Base-by-base conservation (phyloP, 148 eudicot species). In the Rhododendron ovatum region DNA sequence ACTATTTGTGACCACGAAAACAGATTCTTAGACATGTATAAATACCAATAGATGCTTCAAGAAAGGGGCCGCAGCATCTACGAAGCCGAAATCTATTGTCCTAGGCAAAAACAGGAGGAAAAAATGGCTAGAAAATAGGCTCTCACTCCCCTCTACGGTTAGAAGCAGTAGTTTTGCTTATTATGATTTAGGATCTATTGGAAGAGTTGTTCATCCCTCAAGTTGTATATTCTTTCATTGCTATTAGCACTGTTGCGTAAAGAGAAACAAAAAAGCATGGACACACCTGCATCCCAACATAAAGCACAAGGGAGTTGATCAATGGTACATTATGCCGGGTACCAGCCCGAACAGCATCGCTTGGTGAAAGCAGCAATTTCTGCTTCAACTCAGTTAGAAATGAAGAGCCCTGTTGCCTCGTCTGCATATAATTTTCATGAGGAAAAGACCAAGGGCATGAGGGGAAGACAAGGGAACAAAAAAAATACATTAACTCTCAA, bases 231-330 rank as follows among this genome's bases (percentile, higher is more conserved):
- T 12, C 5, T 71, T 15, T 26, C 30, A 76, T 12, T 30, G 61
- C 14, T 17, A 76, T 9, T 75, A 50, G 41, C 59, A 45, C 17
- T 43, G 11, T 1, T 45, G 41, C 4, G 30, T 63, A 80, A 53
- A 30, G 47, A 85, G 14, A 83, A 82, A 83, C 14, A 11, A 85
- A 71, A 86, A 18, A 75, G 61, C 47, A 59, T 51, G 61, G 26
- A 57, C 76, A 43, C 74, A 97, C 98, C 98, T 95, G 98, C 91
- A 93, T 94, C 86, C 99, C 99, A 83, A 97, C 95, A 89, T 95
- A 94, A 57, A 97, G 96, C 84, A 97, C 99, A 86, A 95, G 92
- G 47, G 99, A 97, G 88, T 97, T 97, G 84, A 97, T 95, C 87
- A 95, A 88, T 13, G 98, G 99, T 78, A 95, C 99, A 90, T 97